Conservation (phyloP, 768 basidiomycete species). For the Russula brevipes region DNA sequence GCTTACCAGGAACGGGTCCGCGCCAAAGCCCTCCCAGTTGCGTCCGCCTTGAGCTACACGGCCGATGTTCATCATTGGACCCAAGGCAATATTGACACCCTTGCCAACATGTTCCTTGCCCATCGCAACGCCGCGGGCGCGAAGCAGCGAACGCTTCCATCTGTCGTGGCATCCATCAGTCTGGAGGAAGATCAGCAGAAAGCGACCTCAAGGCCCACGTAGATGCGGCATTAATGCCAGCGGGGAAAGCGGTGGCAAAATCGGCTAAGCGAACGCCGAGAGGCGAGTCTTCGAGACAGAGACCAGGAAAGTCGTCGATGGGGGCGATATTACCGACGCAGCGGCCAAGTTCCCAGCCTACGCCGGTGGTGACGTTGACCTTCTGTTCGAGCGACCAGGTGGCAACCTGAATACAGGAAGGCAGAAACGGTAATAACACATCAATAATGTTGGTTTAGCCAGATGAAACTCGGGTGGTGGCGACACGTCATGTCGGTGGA, state of each 20-base stretch:
- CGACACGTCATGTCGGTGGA: not conserved
- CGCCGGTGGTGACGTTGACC: conserved; percentile 25
- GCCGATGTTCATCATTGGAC: conserved; percentile 85
- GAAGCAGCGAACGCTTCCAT: conserved; percentile 60
- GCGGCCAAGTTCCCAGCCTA: conserved; percentile 54
- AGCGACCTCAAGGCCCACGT: conserved; percentile 45
- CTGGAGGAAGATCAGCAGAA: conserved; percentile 27
- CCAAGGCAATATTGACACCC: conserved; percentile 74
- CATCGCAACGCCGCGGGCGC: conserved; percentile 70
- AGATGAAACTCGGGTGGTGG: not conserved
- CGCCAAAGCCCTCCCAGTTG: conserved; percentile 96
- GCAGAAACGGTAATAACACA: not conserved
- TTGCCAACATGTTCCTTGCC: conserved; percentile 79
- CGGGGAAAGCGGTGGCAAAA: conserved; percentile 72
- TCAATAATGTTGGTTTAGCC: not conserved
- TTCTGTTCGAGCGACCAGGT: conserved; percentile 23
- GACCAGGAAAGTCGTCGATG: conserved; percentile 53
- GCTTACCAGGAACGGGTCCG: conserved; percentile 79
- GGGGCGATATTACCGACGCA: conserved; percentile 66
- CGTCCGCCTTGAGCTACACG: conserved; percentile 72
- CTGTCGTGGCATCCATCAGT: no score
- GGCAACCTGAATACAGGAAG: conserved; percentile 5
- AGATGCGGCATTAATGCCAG: conserved; percentile 77
- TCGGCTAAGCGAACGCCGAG: conserved; percentile 75
- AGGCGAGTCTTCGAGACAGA: conserved; percentile 74